Conservation (phyloP, 2,329 filamentous ascomycete genomes). For the Cytospora paraplurivora region DNA sequence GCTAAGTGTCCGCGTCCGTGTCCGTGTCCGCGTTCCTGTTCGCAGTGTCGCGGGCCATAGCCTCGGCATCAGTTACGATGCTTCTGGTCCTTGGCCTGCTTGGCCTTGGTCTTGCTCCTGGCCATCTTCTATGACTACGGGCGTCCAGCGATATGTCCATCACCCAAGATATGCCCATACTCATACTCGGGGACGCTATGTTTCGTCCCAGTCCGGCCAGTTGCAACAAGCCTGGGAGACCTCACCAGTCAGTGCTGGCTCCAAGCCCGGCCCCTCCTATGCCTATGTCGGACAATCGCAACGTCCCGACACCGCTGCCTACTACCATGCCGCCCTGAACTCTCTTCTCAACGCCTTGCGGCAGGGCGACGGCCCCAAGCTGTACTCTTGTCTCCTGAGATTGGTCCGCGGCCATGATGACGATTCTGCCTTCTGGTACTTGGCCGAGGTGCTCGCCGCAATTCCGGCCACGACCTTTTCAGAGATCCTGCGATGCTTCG, state of each 20-base stretch:
- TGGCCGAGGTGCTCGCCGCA: conserved; percentile 36
- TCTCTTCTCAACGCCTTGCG: conserved; percentile 22
- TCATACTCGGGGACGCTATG: not conserved
- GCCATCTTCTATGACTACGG: not conserved
- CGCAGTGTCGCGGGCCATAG: not conserved
- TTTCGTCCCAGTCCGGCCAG: not conserved
- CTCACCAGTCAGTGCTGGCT: not conserved
- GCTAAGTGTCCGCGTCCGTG: conserved; percentile 12
- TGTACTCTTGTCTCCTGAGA: conserved; percentile 31
- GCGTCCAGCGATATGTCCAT: not conserved
- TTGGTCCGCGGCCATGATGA: conserved; percentile 18
- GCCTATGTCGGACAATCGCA: not conserved
- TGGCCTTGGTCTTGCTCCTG: no score
- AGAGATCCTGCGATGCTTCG: conserved; percentile 63
- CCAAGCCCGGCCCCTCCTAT: conserved; percentile 1
- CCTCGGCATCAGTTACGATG: not conserved
- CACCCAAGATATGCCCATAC: not conserved
- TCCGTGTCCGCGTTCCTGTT: conserved; percentile 1
- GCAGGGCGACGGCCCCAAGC: conserved; percentile 18
- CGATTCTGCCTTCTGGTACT: conserved; percentile 25
- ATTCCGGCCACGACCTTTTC: conserved; percentile 62
- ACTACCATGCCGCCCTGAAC: conserved; percentile 11
- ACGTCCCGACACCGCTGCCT: not conserved
- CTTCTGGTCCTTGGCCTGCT: not conserved
- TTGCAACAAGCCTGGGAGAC: not conserved